Conservation (phyloP, 257 asterid genomes). For the Ligustrum vulgare region DNA sequence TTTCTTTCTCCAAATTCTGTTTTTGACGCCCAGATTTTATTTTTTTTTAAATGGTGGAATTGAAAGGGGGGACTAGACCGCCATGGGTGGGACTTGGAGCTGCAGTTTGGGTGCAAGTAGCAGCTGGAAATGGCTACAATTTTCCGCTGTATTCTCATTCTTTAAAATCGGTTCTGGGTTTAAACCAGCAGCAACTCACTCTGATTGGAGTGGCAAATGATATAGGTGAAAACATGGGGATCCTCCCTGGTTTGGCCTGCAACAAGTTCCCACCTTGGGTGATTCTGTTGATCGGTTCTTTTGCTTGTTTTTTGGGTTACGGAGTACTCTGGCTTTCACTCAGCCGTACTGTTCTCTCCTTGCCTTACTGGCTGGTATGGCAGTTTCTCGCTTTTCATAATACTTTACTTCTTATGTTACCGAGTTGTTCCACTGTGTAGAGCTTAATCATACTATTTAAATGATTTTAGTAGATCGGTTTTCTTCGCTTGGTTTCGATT, state of each 20-base stretch:
- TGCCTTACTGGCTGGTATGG: constrained; percentile 67
- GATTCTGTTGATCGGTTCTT: constrained; percentile 54
- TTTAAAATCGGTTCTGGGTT: constrained; percentile 61
- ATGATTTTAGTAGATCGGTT: too few relatives aligned
- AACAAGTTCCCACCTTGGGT: constrained; percentile 71
- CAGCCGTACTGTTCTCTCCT: constrained; percentile 29
- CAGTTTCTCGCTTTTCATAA: background rate
- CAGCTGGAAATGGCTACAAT: constrained; percentile 65
- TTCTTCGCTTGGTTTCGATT: background rate
- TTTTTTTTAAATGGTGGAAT: constrained; percentile 40
- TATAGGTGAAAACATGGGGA: constrained; percentile 71
- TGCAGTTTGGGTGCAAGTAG: constrained; percentile 68
- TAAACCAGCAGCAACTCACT: constrained; percentile 62
- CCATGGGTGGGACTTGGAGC: constrained; percentile 87
- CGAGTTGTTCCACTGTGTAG: too few relatives aligned
- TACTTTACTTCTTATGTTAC: background rate
- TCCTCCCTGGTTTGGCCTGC: constrained; percentile 54
- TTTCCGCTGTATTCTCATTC: constrained; percentile 78
- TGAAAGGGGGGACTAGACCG: constrained; percentile 64
- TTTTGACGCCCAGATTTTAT: background rate
- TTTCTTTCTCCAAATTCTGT: constrained; percentile 1
- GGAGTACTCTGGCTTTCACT: constrained; percentile 74
- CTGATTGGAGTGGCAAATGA: constrained; percentile 75
- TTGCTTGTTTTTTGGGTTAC: constrained; percentile 60
- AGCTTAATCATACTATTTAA: too few relatives aligned